Evolutionary conservation across 2,329 filamentous ascomycete genomes (phyloP).

Genomic region (Aspergillus neotritici): DNA sequence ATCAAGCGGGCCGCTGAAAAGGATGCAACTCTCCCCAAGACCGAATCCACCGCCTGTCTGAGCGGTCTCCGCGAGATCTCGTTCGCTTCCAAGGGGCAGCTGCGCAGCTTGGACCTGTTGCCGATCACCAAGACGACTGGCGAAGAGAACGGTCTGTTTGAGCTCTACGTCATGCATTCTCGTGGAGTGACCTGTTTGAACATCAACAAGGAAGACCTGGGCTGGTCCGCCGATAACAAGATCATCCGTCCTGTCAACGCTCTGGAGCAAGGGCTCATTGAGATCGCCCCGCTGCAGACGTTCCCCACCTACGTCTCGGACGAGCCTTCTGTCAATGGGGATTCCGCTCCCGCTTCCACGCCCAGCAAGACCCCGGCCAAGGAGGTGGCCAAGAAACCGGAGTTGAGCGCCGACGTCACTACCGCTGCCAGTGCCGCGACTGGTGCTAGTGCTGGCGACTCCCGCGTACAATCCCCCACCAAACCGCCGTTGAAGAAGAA

Average conservation of each 20-base stretch:
- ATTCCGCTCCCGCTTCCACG: slow-evolving; percentile 24
- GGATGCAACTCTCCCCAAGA: slow-evolving; percentile 68
- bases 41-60: slow-evolving; percentile 93
- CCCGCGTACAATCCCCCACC: slow-evolving; percentile 32
- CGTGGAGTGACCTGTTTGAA: slow-evolving; percentile 88
- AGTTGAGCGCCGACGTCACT: slow-evolving; percentile 22
- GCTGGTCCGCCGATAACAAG: slow-evolving; percentile 88
- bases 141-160: slow-evolving; percentile 72
- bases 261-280: slow-evolving; percentile 65
- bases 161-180: slow-evolving; percentile 96
- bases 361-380: slow-evolving; percentile 35
- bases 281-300: slow-evolving; percentile 62
- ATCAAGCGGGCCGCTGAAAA: slow-evolving; percentile 70
- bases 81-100: slow-evolving; percentile 74
- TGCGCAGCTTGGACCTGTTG: slow-evolving; percentile 87
- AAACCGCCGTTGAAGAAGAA: slow-evolving; percentile 41
- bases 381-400: slow-evolving; percentile 40
- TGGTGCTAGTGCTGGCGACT: slow-evolving; percentile 16
- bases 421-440: slow-evolving; percentile 6
- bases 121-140: slow-evolving; percentile 52
- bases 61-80: slow-evolving; percentile 95
- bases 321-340: slow-evolving; percentile 44
- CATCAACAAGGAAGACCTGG: slow-evolving; percentile 81
- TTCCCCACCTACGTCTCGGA: slow-evolving; percentile 39
- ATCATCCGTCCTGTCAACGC: slow-evolving; percentile 74